Evolutionary conservation across 1,284 basidiomycete genomes (phyloP), one percentile per base, ranked within the genome.

Genomic region (Chiua sp.): DNA sequence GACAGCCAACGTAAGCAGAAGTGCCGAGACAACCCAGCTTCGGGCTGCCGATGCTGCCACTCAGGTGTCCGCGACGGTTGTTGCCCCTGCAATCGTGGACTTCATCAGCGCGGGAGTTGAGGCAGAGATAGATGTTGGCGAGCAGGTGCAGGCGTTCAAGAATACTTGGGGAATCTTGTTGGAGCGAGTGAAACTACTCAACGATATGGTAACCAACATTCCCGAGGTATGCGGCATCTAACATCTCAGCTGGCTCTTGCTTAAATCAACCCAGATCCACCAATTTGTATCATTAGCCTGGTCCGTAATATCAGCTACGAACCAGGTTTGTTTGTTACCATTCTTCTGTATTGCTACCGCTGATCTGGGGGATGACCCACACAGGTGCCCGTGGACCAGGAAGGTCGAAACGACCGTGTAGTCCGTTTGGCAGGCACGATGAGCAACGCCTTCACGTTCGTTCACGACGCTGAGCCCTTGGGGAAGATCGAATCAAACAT

Each of bases 261-360:
- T 12, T 44, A n/a, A 51, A 10, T 13, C 26, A 7, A 1, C 16
- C 23, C 30, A 71, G 67, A 50, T 68, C 51, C 62, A 68, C 22
- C 67, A 59, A 1, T 71, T 65, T n/a, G 33, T 52, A 1, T 69
- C 62, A 2, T 28, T 68, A 33, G 58, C 67, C 18, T 68, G 68
- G 62, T 71, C 66, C 12, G 68, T 67, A 2, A 59, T 67, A 53
- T 69, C 69, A 4, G 65, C 68, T 49, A 56, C 67, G 3, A 65
- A 59, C n/a, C 32, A 60, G 59, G 69, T 66, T 8, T 10, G 61
- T 59, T 3, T 49, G 15, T 57, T 8, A 39, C 47, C 8, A 1
- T 7, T 18, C 0, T 2, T 12, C 3, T 12, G 15, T 35, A 15
- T 7, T 50, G 7, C 26, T 22, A 13, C 22, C 15, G 6, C 20